A percentile compares a stretch with the other conserved stretches of the same genome.
These are phyloP conservation scores for Torulaspora globosa DNA, from an alignment of 1,139 yeast species.

Conservation along the genomic window DNA sequence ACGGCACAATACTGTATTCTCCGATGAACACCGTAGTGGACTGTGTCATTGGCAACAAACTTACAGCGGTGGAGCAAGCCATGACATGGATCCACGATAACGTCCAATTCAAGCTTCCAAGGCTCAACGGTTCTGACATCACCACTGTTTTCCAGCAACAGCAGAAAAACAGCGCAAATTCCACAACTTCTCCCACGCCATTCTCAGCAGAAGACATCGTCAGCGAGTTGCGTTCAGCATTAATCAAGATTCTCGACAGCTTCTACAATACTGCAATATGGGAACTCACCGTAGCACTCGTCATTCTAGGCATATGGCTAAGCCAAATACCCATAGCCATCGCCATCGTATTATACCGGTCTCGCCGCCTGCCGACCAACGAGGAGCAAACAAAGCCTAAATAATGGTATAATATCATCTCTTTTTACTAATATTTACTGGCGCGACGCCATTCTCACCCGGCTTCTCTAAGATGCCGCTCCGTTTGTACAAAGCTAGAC, in stretches of 20 bases:
- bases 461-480: background rate
- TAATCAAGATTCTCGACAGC: constrained; percentile 31
- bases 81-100: constrained; percentile 72
- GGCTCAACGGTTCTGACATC: constrained; percentile 39
- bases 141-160: constrained; percentile 3
- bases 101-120: constrained; percentile 58
- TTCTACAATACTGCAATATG: constrained; percentile 40
- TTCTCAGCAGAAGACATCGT: constrained; percentile 17
- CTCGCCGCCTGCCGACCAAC: background rate
- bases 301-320: constrained; percentile 39
- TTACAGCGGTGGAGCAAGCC: constrained; percentile 62
- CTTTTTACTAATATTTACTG: constrained; percentile 1
- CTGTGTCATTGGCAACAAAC: constrained; percentile 74
- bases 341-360: constrained; percentile 7
- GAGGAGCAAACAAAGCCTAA: background rate
- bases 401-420: background rate
- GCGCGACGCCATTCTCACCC: constrained; percentile 5
- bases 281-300: constrained; percentile 47
- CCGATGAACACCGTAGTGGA: constrained; percentile 67
- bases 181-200: background rate
- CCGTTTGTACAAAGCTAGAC: background rate
- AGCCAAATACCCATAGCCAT: constrained; percentile 15
- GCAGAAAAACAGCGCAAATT: constrained; percentile 9
- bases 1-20: constrained; percentile 58
- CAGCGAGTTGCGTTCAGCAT: constrained; percentile 30